A percentile compares a stretch with the other conserved stretches of the same genome.
Conservation (phyloP, 306 rosid species). For the Mimosa pudica region DNA sequence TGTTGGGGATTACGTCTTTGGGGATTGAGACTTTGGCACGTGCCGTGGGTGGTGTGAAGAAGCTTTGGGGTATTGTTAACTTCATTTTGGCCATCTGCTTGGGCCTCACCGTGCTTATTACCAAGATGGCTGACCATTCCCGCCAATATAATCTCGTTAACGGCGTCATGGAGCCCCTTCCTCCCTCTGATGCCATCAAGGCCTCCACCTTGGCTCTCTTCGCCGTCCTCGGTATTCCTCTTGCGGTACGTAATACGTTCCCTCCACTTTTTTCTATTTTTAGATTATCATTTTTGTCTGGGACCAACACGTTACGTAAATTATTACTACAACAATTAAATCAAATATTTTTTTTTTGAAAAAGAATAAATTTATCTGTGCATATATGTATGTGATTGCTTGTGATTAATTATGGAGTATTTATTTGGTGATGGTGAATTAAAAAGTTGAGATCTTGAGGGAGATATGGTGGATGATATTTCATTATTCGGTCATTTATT, state of each 20-base stretch:
- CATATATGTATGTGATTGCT: too few relatives aligned
- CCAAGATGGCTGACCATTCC: slow-evolving; percentile 49
- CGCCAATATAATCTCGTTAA: background rate
- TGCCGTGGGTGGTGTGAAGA: slow-evolving; percentile 60
- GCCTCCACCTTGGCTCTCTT: slow-evolving; percentile 59
- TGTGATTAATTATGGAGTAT: background rate
- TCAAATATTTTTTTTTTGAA: too few relatives aligned
- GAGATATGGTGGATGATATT: background rate
- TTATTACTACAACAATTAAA: background rate
- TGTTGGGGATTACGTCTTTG: slow-evolving; percentile 55
- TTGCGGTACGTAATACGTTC: slow-evolving; percentile 48
- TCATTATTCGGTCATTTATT: background rate
- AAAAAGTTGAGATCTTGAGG: background rate
- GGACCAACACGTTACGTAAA: too few relatives aligned
- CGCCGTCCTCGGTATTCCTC: slow-evolving; percentile 62
- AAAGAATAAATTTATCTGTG: too few relatives aligned
- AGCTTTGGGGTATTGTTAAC: slow-evolving; percentile 71
- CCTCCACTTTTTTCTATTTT: too few relatives aligned
- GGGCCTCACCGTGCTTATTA: slow-evolving; percentile 48
- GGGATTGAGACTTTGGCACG: slow-evolving; percentile 51
- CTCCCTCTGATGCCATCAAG: slow-evolving; percentile 37
- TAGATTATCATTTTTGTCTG: background rate
- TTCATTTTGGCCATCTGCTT: slow-evolving; percentile 54
- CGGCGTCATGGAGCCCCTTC: background rate
- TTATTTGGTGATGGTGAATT: background rate